Conservation (phyloP, 352 stramenopile species). For the Phytophthora rubi region DNA sequence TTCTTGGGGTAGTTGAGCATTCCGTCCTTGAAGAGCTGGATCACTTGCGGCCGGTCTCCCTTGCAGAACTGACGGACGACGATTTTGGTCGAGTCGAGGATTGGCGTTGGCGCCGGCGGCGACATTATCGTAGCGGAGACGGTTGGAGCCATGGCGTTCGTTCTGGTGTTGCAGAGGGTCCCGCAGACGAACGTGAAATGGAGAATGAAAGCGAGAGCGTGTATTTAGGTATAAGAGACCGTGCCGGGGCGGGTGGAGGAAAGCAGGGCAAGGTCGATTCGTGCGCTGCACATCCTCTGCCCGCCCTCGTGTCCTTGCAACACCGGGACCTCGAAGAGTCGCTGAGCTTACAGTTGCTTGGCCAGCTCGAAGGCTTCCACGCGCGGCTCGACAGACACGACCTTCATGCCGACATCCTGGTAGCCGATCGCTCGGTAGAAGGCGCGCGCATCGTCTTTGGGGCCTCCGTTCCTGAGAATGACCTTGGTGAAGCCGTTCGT, state of each 20-base stretch:
- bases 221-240: constrained; percentile 4
- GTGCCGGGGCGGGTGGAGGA: constrained; percentile 2
- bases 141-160: constrained; percentile 15
- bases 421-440: constrained; percentile 53
- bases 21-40: constrained; percentile 29
- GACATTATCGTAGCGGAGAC: constrained; percentile 10
- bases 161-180: constrained; percentile 1
- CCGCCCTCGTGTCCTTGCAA: constrained; percentile 10
- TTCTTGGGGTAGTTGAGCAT: constrained; percentile 30
- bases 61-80: constrained; percentile 24
- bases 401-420: constrained; percentile 24
- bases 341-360: constrained; percentile 41
- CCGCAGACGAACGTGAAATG: constrained; percentile 14
- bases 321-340: not conserved
- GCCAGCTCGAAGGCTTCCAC: constrained; percentile 41
- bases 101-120: not conserved
- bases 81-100: constrained; percentile 20
- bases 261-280: not conserved
- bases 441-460: constrained; percentile 39
- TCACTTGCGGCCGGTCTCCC: constrained; percentile 30
- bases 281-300: not conserved
- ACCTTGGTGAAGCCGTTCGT: constrained; percentile 38
- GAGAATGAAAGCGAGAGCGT: constrained; percentile 2
- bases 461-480: constrained; percentile 41
- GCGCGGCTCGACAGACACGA: constrained; percentile 41